Evolutionary conservation across 2,329 filamentous ascomycete genomes (phyloP).

Genomic region (Hymenotorrendiella dingleyae): DNA sequence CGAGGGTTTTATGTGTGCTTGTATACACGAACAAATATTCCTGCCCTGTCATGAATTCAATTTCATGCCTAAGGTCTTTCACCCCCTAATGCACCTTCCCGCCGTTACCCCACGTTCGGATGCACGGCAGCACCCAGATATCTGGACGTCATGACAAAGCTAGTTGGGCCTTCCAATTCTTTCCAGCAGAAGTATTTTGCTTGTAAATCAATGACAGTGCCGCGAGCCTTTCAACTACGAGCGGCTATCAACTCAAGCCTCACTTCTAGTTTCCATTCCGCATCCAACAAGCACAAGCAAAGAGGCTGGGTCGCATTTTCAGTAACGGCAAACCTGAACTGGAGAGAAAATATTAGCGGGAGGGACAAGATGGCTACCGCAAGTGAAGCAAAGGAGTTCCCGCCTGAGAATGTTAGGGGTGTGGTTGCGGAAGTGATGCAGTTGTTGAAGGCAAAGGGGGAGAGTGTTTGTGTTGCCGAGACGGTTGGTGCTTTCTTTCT

Average conservation of each 20-base stretch:
- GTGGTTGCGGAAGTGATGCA: constrained; percentile 40
- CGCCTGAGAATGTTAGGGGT: constrained; percentile 23
- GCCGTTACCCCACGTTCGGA: constrained; percentile 2
- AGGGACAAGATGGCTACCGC: not conserved
- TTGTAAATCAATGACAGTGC: not conserved
- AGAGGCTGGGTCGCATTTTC: no score
- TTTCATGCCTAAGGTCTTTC: not conserved
- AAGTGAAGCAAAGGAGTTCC: constrained; percentile 19
- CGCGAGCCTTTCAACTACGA: not conserved
- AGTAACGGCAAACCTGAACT: not conserved
- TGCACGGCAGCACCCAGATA: not conserved
- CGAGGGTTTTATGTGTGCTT: no score
- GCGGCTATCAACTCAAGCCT: no score
- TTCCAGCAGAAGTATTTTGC: not conserved
- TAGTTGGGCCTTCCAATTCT: not conserved
- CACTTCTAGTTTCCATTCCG: no score
- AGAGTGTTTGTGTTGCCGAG: constrained; percentile 56
- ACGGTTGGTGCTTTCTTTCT: constrained; percentile 37
- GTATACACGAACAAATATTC: no score
- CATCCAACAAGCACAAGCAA: not conserved
- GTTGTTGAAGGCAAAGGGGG: constrained; percentile 47
- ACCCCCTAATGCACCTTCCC: constrained; percentile 10
- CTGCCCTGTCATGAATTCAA: no score
- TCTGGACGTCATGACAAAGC: constrained; percentile 8
- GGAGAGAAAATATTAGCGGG: not conserved